phyloP scores from a whole-genome alignment of 257 asterid species.

The Verbena officinalis region DNA sequence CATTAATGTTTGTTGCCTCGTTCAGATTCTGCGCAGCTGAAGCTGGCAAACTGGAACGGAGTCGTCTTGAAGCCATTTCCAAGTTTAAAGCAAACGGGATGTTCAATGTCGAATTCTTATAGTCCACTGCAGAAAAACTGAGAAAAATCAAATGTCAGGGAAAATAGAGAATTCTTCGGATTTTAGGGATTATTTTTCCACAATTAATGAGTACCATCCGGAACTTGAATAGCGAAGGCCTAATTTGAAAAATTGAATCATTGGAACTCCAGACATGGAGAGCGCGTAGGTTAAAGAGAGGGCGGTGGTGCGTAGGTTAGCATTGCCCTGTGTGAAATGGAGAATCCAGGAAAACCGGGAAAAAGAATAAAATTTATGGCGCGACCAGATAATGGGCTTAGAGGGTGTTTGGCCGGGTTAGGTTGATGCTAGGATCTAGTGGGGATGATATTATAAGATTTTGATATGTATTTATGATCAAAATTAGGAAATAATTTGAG shows the following conservation, averaged over 20 bases:
- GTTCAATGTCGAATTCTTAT: slow-evolving; percentile 33
- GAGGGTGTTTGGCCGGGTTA: too few relatives aligned
- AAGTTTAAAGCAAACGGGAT: slow-evolving; percentile 31
- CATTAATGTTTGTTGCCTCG: slow-evolving; percentile 19
- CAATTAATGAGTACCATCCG: slow-evolving; percentile 28
- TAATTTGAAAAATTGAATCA: slow-evolving; percentile 59
- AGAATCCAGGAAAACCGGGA: slow-evolving; percentile 13
- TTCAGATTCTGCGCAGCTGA: slow-evolving; percentile 33
- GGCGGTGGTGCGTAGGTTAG: slow-evolving; percentile 31
- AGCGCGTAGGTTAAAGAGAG: slow-evolving; percentile 22
- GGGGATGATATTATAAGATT: too few relatives aligned
- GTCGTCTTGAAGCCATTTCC: slow-evolving; percentile 55
- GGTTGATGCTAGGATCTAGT: too few relatives aligned
- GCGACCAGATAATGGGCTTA: slow-evolving; percentile 15
- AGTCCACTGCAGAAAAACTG: slow-evolving; percentile 49
- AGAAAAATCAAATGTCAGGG: slow-evolving; percentile 28
- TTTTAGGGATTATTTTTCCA: not conserved
- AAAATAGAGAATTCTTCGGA: not conserved
- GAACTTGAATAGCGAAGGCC: slow-evolving; percentile 42
- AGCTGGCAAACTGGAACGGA: slow-evolving; percentile 37
- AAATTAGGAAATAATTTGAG: too few relatives aligned
- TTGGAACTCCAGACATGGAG: slow-evolving; percentile 24
- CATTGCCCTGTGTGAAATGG: slow-evolving; percentile 10
- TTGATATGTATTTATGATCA: too few relatives aligned
- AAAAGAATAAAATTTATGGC: slow-evolving; percentile 14